phyloP scores from a whole-genome alignment of 2,329 filamentous ascomycete genomes.

The Penicillium sp. region DNA sequence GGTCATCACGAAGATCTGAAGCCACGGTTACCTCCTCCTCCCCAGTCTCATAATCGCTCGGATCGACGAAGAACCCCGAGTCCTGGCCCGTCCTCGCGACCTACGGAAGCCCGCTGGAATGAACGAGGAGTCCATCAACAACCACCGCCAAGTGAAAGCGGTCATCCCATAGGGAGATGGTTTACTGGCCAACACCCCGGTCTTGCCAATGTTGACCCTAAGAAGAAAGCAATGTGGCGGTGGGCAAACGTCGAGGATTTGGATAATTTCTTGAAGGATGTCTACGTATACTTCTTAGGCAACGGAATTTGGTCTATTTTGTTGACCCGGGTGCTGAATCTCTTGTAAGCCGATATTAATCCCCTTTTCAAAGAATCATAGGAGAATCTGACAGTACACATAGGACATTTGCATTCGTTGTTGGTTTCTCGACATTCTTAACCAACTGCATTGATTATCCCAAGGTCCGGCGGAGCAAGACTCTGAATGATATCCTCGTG shows the following conservation, averaged over 20 bases:
- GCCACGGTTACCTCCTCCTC: conserved; percentile 38
- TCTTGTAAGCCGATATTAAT: conserved; percentile 58
- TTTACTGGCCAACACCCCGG: conserved; percentile 30
- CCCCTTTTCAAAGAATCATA: neutral
- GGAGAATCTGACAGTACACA: neutral
- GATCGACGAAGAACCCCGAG: conserved; percentile 18
- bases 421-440: conserved; percentile 77
- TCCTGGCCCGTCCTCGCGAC: conserved; percentile 42
- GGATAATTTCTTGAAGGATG: conserved; percentile 79
- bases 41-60: conserved; percentile 26
- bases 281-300: conserved; percentile 82
- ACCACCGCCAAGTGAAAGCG: conserved; percentile 20
- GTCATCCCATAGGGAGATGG: conserved; percentile 23
- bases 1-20: conserved; percentile 38
- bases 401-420: conserved; percentile 77
- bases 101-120: conserved; percentile 50
- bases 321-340: conserved; percentile 66
- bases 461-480: conserved; percentile 65
- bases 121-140: conserved; percentile 48
- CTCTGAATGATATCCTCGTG: conserved; percentile 60
- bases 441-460: conserved; percentile 82
- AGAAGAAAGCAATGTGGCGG: conserved; percentile 82
- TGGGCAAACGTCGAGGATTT: conserved; percentile 91
- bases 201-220: conserved; percentile 52
- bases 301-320: conserved; percentile 84